These are phyloP conservation scores for Wickerhamomyces silvicola DNA, from an alignment of 805 yeast species.

Conservation along the genomic window DNA sequence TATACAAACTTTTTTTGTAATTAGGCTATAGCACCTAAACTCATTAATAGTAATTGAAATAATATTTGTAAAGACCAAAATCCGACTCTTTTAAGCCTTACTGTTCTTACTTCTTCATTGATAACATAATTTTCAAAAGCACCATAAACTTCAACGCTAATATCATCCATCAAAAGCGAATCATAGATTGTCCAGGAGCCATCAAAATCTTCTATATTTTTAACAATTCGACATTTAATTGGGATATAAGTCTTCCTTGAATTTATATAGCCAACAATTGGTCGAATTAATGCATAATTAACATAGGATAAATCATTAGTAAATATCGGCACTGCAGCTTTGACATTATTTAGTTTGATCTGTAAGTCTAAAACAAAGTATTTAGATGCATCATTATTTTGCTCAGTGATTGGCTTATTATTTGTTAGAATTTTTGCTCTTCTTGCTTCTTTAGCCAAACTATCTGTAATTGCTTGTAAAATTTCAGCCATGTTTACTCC, in stretches of 20 bases:
- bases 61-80: conserved; percentile 89
- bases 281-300: conserved; percentile 86
- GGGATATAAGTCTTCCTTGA: conserved; percentile 87
- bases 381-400: conserved; percentile 33
- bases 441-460: conserved; percentile 43
- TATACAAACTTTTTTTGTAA: not conserved
- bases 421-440: conserved; percentile 24
- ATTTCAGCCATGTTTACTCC: conserved; percentile 43
- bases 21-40: conserved; percentile 66
- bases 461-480: conserved; percentile 39
- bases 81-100: conserved; percentile 76
- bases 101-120: conserved; percentile 71
- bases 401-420: conserved; percentile 1
- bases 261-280: conserved; percentile 93
- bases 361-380: conserved; percentile 75
- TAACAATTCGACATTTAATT: conserved; percentile 73
- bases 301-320: conserved; percentile 85
- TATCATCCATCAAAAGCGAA: conserved; percentile 82
- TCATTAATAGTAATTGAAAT: conserved; percentile 75
- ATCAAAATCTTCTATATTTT: conserved; percentile 75
- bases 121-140: conserved; percentile 85
- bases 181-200: conserved; percentile 98
- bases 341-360: conserved; percentile 73
- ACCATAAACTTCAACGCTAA: conserved; percentile 83
- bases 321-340: conserved; percentile 85